Evolutionary conservation across 352 stramenopile genomes (phyloP), one percentile per base, ranked within the genome.

Genomic region (Globisporangium lucens): DNA sequence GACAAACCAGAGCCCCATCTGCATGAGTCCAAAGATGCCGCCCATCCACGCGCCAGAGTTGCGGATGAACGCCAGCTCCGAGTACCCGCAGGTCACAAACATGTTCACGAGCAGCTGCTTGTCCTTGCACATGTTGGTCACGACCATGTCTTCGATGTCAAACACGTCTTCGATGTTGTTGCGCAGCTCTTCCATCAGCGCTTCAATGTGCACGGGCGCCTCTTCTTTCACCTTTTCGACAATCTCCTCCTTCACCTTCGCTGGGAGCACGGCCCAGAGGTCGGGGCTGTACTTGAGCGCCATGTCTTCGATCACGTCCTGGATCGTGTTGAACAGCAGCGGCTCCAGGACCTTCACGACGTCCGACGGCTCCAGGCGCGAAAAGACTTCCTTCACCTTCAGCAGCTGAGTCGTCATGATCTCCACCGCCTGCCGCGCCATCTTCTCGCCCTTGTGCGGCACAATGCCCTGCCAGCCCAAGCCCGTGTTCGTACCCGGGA

Each of bases 381-480:
- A 68, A 77, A 99, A 99, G 17, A 98, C 89, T 71, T 98, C 94
- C 57, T 98, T 89, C 9, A 97, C 89, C 33, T 88, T 71, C 36
- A 98, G 89, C 22, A 99, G 81, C 74, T 99, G 96, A 17, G 90
- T 90, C 24, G 97, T 98, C 77, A 99, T 97, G 61, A 98, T 93
- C 61, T 85, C 80, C 66, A 97, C 95, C 27, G 89, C 91, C 56
- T 97, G 90, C 22, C 91, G 93, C n/a, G 94, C 95, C 97, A 99
- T 99, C 62, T 98, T 97, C 75, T 98, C 94, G 33, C 91, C 96
- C 71, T 99, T 99, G 71, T 92, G 87, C 1, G 97, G 97, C n/a
- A 99, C 96, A 55, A 99, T 98, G 17, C 97, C 97, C 71, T 99
- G 96, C 97, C 97, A 99, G 9, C 97, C 97, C 4, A 98, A 67